Percentiles rank a stretch among this genome's conserved stretches.
These are phyloP conservation scores for Pluteus cervinus DNA, from an alignment of 768 basidiomycete genomes.

Conservation along the genomic window DNA sequence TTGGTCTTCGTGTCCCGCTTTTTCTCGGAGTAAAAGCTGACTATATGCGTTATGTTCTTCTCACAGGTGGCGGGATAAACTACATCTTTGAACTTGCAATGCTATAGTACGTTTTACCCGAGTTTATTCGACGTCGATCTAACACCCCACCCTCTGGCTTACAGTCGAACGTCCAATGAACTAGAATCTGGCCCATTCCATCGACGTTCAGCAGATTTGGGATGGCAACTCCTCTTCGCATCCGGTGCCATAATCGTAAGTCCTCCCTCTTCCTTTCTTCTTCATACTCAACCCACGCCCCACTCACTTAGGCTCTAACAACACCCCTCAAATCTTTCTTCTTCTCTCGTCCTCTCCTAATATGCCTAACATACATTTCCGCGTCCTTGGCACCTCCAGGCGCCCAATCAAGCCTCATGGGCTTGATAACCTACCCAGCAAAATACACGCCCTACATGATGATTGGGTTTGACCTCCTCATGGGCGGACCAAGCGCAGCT, in stretches of 20 bases:
- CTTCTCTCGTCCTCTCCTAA: conserved; percentile 61
- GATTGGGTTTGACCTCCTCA: conserved; percentile 66
- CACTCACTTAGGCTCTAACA: conserved; percentile 36
- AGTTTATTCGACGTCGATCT: not conserved
- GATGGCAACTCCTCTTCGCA: conserved; percentile 64
- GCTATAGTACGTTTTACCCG: conserved; percentile 57
- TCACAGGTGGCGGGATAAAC: conserved; percentile 39
- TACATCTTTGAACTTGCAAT: conserved; percentile 65
- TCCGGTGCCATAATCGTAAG: conserved; percentile 55
- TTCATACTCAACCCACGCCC: not conserved
- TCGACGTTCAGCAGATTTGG: conserved; percentile 64
- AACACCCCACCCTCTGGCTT: conserved; percentile 2
- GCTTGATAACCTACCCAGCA: conserved; percentile 68
- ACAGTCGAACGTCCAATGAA: conserved; percentile 58
- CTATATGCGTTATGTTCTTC: not conserved
- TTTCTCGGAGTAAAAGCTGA: not conserved
- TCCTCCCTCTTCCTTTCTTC: conserved; percentile 8
- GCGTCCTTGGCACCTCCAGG: conserved; percentile 62
- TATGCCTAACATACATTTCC: conserved; percentile 64
- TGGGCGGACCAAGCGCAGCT: conserved; percentile 51
- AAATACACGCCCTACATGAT: conserved; percentile 71
- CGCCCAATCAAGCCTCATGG: conserved; percentile 69
- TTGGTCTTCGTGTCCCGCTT: not conserved
- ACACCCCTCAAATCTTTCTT: conserved; percentile 48
- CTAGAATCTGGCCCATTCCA: conserved; percentile 59